A percentile compares a stretch with the other conserved stretches of the same genome.
Evolutionary conservation across 2,329 filamentous ascomycete genomes (phyloP).

Genomic region (Ophiostoma pallidulum): DNA sequence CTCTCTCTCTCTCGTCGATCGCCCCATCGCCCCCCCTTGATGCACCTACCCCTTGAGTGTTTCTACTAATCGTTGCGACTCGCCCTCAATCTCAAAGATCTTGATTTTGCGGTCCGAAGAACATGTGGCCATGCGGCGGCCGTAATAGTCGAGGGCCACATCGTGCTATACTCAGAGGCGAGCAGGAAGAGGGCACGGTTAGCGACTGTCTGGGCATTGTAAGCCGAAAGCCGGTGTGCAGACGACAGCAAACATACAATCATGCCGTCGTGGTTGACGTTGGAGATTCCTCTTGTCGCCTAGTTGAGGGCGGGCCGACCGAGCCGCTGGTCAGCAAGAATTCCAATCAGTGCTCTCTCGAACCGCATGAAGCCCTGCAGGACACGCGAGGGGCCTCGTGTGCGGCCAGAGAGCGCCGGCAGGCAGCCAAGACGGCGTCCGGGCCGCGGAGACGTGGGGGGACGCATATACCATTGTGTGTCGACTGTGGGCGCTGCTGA

Average conservation of each 20-base stretch:
- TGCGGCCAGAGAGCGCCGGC: too few relatives aligned
- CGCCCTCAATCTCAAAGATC: constrained; percentile 96
- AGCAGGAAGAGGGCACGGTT: too few relatives aligned
- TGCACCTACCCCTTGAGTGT: constrained; percentile 77
- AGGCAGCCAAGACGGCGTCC: too few relatives aligned
- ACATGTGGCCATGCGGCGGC: constrained; percentile 88
- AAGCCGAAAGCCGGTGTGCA: constrained; percentile 14
- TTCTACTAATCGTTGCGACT: constrained; percentile 79
- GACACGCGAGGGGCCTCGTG: too few relatives aligned
- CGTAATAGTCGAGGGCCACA: constrained; percentile 97
- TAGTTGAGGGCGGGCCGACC: constrained; percentile 18
- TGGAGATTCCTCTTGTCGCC: constrained; percentile 57
- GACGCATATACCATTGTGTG: constrained; percentile 10
- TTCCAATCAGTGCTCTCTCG: too few relatives aligned
- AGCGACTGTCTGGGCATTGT: too few relatives aligned
- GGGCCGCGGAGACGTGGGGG: too few relatives aligned
- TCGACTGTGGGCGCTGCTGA: too few relatives aligned
- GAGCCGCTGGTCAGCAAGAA: too few relatives aligned
- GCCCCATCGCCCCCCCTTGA: too few relatives aligned
- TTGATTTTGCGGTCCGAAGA: constrained; percentile 98
- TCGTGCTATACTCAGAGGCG: constrained; percentile 57
- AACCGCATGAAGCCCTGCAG: too few relatives aligned
- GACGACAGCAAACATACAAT: constrained; percentile 60
- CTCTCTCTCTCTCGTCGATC: too few relatives aligned
- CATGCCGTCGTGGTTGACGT: constrained; percentile 96